Conservation (phyloP, 1,139 yeast species). For the Scheffersomyces segobiensis region DNA sequence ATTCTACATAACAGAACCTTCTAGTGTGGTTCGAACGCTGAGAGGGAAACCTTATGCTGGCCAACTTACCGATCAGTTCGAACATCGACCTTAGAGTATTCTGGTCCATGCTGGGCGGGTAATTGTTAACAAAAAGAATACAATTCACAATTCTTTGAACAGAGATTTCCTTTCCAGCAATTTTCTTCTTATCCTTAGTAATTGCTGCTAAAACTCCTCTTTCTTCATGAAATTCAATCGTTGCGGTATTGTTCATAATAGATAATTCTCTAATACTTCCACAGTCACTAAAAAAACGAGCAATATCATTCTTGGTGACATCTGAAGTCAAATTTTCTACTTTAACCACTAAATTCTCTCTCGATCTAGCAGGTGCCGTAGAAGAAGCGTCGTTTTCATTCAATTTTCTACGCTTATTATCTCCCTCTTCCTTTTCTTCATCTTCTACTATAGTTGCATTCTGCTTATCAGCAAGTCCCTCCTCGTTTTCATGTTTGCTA, state of each 20-base stretch:
- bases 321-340: conserved; percentile 39
- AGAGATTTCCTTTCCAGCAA: conserved; percentile 42
- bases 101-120: conserved; percentile 57
- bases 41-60: conserved; percentile 68
- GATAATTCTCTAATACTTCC: conserved; percentile 46
- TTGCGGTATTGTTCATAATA: conserved; percentile 27
- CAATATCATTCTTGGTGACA: conserved; percentile 33
- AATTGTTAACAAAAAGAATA: conserved; percentile 72
- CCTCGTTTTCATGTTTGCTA: conserved; percentile 3
- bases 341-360: conserved; percentile 57
- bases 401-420: conserved; percentile 1
- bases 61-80: conserved; percentile 41
- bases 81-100: conserved; percentile 46
- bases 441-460: conserved; percentile 2
- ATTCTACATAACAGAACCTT: conserved; percentile 78
- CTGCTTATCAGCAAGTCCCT: background rate
- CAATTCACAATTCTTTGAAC: conserved; percentile 48
- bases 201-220: conserved; percentile 59
- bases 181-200: conserved; percentile 53
- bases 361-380: conserved; percentile 34
- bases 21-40: conserved; percentile 54
- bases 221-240: conserved; percentile 55
- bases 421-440: background rate
- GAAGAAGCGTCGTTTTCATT: background rate
- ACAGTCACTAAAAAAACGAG: conserved; percentile 56